phyloP scores from a whole-genome alignment of 495 filamentous ascomycete genomes.

The Entonaema liquescens region DNA sequence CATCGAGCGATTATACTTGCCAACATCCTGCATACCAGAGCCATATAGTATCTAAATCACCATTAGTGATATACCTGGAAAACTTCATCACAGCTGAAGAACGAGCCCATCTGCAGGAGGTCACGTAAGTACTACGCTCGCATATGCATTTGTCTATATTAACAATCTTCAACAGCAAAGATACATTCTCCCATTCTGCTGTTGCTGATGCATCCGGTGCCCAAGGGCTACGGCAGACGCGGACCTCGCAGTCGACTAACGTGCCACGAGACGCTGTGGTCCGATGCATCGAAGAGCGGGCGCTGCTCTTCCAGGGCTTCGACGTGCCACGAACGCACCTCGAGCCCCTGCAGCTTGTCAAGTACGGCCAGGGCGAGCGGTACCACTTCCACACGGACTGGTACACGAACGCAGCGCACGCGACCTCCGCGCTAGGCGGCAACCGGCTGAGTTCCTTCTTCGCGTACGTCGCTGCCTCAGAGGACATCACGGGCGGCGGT shows the following conservation, averaged over 20 bases:
- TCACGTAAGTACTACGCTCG: constrained; percentile 49
- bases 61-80: constrained; percentile 64
- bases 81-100: constrained; percentile 57
- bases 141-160: neutral
- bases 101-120: constrained; percentile 50
- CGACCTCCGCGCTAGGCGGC: constrained; percentile 52
- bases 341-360: constrained; percentile 64
- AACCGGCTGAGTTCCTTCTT: constrained; percentile 65
- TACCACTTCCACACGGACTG: constrained; percentile 67
- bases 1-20: constrained; percentile 45
- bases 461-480: constrained; percentile 60
- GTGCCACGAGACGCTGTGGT: constrained; percentile 64
- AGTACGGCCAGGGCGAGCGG: constrained; percentile 57
- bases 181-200: constrained; percentile 53
- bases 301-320: constrained; percentile 74
- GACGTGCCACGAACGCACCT: constrained; percentile 53
- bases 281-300: constrained; percentile 74
- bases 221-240: constrained; percentile 46
- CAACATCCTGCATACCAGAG: constrained; percentile 57
- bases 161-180: constrained; percentile 37
- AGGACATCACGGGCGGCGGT: constrained; percentile 61
- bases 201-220: constrained; percentile 47
- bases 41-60: constrained; percentile 61
- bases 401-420: constrained; percentile 56
- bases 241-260: constrained; percentile 57